Conservation (phyloP, 2,329 filamentous ascomycete species). For the Ceratocystis cacaofunesta region DNA sequence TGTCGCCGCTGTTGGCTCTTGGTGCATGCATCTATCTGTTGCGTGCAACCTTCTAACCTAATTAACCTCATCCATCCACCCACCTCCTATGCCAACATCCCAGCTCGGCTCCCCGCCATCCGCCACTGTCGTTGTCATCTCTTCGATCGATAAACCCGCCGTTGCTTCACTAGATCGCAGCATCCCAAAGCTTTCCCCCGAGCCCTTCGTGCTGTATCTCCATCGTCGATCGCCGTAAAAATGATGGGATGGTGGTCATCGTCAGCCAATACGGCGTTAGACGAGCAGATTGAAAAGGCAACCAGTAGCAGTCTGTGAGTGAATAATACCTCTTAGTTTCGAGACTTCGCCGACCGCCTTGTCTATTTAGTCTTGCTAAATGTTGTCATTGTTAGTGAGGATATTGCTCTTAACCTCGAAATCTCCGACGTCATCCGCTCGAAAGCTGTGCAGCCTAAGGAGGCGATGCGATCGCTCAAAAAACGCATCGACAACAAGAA, state of each 20-base stretch:
- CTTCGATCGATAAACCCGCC: background rate
- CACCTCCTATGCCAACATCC: background rate
- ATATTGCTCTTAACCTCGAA: constrained; percentile 93
- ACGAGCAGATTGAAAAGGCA: constrained; percentile 92
- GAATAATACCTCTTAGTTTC: background rate
- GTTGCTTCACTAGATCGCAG: background rate
- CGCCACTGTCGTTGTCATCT: background rate
- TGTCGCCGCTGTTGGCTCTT: background rate
- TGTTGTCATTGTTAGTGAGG: constrained; percentile 47
- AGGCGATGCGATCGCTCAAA: constrained; percentile 95
- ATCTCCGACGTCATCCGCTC: constrained; percentile 96
- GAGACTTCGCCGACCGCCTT: background rate
- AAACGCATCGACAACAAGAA: constrained; percentile 93
- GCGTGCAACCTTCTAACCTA: background rate
- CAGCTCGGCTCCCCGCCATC: background rate
- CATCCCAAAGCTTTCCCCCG: background rate
- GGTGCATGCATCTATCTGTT: background rate
- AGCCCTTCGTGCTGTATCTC: background rate
- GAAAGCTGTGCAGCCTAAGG: constrained; percentile 92
- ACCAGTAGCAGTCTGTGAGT: constrained; percentile 83
- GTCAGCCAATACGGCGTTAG: constrained; percentile 75
- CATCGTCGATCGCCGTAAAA: constrained; percentile 21
- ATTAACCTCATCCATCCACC: background rate
- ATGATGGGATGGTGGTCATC: constrained; percentile 96
- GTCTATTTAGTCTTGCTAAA: background rate